Conservation (phyloP, 306 rosid genomes). For the Pterocarpus macrocarpus region DNA sequence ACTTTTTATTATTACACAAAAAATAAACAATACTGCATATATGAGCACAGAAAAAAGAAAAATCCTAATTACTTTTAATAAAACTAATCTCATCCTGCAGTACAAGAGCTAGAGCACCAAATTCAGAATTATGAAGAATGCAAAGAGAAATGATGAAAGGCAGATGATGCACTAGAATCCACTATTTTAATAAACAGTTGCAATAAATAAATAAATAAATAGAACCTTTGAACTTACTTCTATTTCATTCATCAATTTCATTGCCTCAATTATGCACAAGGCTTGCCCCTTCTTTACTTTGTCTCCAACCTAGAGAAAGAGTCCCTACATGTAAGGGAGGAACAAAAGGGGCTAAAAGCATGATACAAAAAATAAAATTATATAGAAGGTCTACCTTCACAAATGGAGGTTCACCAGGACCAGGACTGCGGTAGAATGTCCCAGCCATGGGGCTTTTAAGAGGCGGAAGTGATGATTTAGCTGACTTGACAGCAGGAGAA, state of each 20-base stretch:
- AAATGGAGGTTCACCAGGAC: conserved; percentile 76
- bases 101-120: not conserved
- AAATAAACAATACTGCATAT: not conserved
- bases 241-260: conserved; percentile 91
- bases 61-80: not conserved
- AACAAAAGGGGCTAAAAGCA: conserved; percentile 23
- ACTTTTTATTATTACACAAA: conserved; percentile 15
- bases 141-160: conserved; percentile 24
- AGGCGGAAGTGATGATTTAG: conserved; percentile 66
- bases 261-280: conserved; percentile 82
- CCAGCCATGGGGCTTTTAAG: conserved; percentile 86
- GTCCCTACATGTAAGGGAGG: conserved; percentile 26
- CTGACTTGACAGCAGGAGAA: conserved; percentile 58
- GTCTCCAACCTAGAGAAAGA: conserved; percentile 76
- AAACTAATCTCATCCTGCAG: conserved; percentile 10
- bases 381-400: conserved; percentile 65
- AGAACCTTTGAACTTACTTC: conserved; percentile 65
- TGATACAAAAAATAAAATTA: conserved; percentile 21
- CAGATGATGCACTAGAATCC: not conserved
- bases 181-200: conserved; percentile 11
- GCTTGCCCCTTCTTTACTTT: conserved; percentile 82
- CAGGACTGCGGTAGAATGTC: conserved; percentile 79
- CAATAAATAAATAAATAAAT: not conserved
- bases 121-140: conserved; percentile 9
- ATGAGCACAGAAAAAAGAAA: not conserved